Percentiles rank a stretch among this genome's conserved stretches.
These are phyloP conservation scores for Annulohypoxylon bovei DNA, from an alignment of 495 filamentous ascomycete genomes.

Conservation along the genomic window DNA sequence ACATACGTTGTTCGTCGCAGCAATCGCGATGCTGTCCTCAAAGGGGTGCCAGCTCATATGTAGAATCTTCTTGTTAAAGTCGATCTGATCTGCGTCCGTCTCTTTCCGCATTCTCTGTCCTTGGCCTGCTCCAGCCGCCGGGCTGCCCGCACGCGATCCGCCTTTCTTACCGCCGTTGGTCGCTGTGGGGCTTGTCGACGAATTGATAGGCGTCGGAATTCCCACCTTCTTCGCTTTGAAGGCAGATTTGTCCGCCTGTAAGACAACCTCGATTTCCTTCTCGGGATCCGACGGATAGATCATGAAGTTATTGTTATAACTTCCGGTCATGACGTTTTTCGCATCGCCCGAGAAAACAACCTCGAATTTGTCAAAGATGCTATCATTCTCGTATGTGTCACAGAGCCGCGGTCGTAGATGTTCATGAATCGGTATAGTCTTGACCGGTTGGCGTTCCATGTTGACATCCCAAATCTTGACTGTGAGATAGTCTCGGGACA, in stretches of 20 bases:
- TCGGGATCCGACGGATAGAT: constrained; percentile 97
- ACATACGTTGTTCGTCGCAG: constrained; percentile 98
- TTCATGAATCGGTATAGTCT: constrained; percentile 98
- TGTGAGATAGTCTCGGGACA: constrained; percentile 96
- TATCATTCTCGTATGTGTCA: constrained; percentile 99
- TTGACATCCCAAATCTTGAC: constrained; percentile 99
- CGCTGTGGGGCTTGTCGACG: constrained; percentile 72
- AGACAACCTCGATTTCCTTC: constrained; percentile 94
- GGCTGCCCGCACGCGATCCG: constrained; percentile 86
- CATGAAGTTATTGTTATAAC: constrained; percentile 99
- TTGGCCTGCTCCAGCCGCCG: constrained; percentile 81
- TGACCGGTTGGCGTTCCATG: constrained; percentile 96
- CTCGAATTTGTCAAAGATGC: constrained; percentile 99
- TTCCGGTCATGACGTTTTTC: constrained; percentile 99
- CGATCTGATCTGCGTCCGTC: constrained; percentile 98
- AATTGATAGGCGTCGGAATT: constrained; percentile 95
- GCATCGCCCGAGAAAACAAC: constrained; percentile 98
- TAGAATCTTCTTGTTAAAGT: constrained; percentile 99
- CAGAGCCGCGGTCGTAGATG: constrained; percentile 93
- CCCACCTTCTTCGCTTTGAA: constrained; percentile 99
- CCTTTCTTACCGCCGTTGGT: constrained; percentile 81
- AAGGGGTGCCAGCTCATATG: constrained; percentile 99
- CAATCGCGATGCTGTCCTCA: constrained; percentile 99
- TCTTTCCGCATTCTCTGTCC: constrained; percentile 97
- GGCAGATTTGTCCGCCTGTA: constrained; percentile 97